These are phyloP conservation scores for Populus tremula DNA, from an alignment of 345 rosid species.

Conservation along the genomic window DNA sequence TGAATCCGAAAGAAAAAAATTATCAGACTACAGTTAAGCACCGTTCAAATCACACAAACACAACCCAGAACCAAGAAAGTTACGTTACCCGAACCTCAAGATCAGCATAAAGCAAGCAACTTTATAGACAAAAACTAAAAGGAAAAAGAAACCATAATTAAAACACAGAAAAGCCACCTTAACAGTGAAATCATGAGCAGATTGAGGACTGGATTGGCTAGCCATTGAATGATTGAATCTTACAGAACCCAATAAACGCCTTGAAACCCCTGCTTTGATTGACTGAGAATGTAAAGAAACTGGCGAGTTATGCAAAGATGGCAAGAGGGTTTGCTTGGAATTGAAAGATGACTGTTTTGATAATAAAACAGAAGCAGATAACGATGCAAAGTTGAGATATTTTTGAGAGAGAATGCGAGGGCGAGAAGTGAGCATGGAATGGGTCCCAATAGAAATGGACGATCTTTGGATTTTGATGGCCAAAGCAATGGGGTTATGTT, in stretches of 20 bases:
- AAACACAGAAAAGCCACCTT: constrained; percentile 42
- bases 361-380: constrained; percentile 24
- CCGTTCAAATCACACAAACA: neutral
- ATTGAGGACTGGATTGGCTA: constrained; percentile 43
- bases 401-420: constrained; percentile 3
- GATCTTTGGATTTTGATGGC: too few species aligned
- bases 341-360: constrained; percentile 13
- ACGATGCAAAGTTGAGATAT: neutral
- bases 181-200: constrained; percentile 76
- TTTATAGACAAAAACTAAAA: neutral
- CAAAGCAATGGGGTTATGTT: neutral
- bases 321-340: constrained; percentile 24
- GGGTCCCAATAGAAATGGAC: neutral
- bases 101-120: neutral
- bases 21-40: neutral
- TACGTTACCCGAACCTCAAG: neutral
- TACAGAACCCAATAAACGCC: constrained; percentile 18
- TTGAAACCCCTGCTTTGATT: constrained; percentile 21
- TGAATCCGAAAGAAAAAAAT: too few species aligned
- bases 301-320: constrained; percentile 12
- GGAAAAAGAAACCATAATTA: neutral
- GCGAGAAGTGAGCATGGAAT: constrained; percentile 34
- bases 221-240: constrained; percentile 65
- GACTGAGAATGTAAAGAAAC: constrained; percentile 24
- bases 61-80: neutral